phyloP scores from a whole-genome alignment of 2,329 filamentous ascomycete species.

The Fusarium hostae region DNA sequence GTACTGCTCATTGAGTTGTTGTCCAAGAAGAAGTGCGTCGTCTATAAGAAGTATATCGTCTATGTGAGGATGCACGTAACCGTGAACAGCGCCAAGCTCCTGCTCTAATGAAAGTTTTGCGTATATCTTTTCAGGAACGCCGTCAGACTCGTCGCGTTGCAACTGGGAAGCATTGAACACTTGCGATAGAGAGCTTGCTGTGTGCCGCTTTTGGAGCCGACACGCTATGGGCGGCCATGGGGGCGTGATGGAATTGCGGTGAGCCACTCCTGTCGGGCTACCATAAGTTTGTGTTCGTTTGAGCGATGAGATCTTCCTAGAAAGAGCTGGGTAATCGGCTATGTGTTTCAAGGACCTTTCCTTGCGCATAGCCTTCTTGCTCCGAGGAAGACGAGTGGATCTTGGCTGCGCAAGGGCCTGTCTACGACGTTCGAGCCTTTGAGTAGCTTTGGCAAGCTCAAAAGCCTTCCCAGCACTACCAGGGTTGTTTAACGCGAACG shows the following conservation, averaged over 20 bases:
- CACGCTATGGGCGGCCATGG: too few species aligned
- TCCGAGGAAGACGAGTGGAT: neutral
- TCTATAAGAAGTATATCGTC: neutral
- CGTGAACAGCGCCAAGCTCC: neutral
- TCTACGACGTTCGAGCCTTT: neutral
- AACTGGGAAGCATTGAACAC: neutral
- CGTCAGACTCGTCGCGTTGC: neutral
- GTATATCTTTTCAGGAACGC: neutral
- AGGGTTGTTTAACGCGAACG: neutral
- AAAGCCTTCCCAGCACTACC: slow-evolving; percentile 10
- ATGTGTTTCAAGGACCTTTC: neutral
- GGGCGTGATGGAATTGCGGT: neutral
- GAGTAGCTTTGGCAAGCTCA: neutral
- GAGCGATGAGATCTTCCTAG: neutral
- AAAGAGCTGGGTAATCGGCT: neutral
- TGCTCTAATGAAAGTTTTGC: neutral
- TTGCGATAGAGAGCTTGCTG: neutral
- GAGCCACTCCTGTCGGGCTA: neutral
- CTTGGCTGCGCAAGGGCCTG: neutral
- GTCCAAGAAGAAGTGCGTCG: neutral
- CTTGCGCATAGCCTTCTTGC: neutral
- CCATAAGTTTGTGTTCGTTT: neutral
- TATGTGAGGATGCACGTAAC: neutral
- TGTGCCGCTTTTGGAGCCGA: neutral
- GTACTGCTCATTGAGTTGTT: slow-evolving; percentile 8